Evolutionary conservation across 148 eudicot species (phyloP), one percentile per base, ranked within the genome.

Genomic region (Vaccinium vitisidaea): DNA sequence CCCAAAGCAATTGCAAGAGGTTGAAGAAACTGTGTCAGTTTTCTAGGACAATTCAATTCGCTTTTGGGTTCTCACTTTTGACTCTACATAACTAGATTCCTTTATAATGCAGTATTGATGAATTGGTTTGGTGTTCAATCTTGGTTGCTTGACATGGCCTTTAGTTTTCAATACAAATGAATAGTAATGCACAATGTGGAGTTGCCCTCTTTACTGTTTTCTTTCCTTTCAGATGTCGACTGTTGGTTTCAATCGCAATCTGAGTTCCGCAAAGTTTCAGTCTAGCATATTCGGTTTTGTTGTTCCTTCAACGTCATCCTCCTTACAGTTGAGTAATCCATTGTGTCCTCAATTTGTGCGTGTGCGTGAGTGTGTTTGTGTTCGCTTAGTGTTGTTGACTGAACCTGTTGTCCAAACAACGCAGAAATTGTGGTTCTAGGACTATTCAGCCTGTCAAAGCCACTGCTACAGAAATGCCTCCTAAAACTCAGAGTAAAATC

Each of bases 401-500:
- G 23, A 49, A 16, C 11, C 16, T 25, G 53, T 63, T 59, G 63
- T 75, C 80, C 36, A 54, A 16, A 76, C 19, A 52, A 15, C 80
- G 14, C 87, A 93, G 95, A 88, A 91, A 86, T 88, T 81, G 84
- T 83, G 84, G 83, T 71, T 83, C 93, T 19, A 53, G 86, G 50
- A 58, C 88, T 53, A 32, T 91, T 65, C 94, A 90, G 84, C 93
- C 93, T 25, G 87, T 96, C 82, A 91, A 86, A 89, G 99, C 99
- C 21, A 92, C 94, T 15, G 98, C 98, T 59, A 92, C 94, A 53
- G 91, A 90, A 80, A 50, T 89, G 23, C 99, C 97, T 71, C 90
- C 94, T 18, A 81, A 94, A n/a, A 80, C 90, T 86, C 85, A 53
- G 65, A 89, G 99, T 94, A 92, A 90, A 75, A 78, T 48, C 58